Percentiles rank a stretch among this genome's conserved stretches.
Conservation (phyloP, 352 stramenopile genomes). For the Elongisporangium undulatum region DNA sequence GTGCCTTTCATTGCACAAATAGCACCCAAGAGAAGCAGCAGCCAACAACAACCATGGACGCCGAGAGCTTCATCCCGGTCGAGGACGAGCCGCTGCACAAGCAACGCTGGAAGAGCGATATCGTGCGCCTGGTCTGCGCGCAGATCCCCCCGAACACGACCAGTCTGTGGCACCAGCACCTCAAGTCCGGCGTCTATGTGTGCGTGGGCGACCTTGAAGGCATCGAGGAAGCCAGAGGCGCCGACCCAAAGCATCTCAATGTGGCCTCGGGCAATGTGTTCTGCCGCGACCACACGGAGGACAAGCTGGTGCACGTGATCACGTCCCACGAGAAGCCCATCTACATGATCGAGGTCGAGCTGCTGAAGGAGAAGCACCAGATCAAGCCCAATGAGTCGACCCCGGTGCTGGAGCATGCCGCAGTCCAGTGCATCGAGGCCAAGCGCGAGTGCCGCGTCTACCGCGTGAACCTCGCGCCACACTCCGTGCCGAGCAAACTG, state of each 20-base stretch:
- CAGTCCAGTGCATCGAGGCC: slow-evolving; percentile 8
- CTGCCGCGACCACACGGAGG: slow-evolving; percentile 21
- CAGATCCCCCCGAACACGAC: slow-evolving; percentile 13
- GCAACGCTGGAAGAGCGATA: slow-evolving; percentile 13
- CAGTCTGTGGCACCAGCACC: slow-evolving; percentile 22
- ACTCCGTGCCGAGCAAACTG: slow-evolving; percentile 2
- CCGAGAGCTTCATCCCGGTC: slow-evolving; percentile 10
- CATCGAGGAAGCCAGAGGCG: slow-evolving; percentile 6
- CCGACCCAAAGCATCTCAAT: slow-evolving; percentile 2
- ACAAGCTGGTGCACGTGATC: slow-evolving; percentile 20
- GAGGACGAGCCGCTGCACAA: slow-evolving; percentile 19
- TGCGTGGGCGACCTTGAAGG: slow-evolving; percentile 11
- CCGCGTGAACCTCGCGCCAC: slow-evolving; percentile 9
- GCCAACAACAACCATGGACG: no score
- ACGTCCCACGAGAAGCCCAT: slow-evolving; percentile 9
- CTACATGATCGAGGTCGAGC: slow-evolving; percentile 29
- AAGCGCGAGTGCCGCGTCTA: slow-evolving; percentile 17
- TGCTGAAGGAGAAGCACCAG: slow-evolving; percentile 10
- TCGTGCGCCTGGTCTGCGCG: slow-evolving; percentile 12
- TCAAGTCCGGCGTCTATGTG: slow-evolving; percentile 19
- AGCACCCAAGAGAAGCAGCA: no score
- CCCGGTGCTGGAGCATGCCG: slow-evolving; percentile 3
- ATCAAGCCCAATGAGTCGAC: slow-evolving; percentile 1
- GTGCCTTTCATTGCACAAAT: no score
- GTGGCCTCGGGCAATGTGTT: slow-evolving; percentile 12